Conservation (phyloP, 176 grass and related monocot species). For the Urochloa ruziziensis region DNA sequence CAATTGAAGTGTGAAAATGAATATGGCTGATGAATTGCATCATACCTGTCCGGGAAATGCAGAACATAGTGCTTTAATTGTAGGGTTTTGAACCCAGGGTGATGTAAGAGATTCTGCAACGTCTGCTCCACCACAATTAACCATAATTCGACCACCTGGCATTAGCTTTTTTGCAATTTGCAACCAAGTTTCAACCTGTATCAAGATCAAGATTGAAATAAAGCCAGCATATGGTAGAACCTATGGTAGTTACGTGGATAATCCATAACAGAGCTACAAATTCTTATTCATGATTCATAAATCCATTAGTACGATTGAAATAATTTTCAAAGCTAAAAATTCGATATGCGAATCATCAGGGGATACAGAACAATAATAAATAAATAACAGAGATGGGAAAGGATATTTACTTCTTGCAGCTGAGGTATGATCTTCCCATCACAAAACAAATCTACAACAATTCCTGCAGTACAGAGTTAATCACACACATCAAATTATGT, state of each 20-base stretch:
- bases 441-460: constrained; percentile 89
- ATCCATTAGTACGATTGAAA: neutral
- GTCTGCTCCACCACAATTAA: constrained; percentile 81
- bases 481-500: neutral
- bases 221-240: neutral
- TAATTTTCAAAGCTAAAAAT: neutral
- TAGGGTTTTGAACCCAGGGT: constrained; percentile 69
- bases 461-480: constrained; percentile 46
- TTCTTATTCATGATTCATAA: neutral
- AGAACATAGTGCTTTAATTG: constrained; percentile 69
- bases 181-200: constrained; percentile 78
- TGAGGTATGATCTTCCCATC: constrained; percentile 84
- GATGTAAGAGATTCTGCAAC: constrained; percentile 53
- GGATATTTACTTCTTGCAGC: constrained; percentile 62
- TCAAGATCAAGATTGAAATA: constrained; percentile 23
- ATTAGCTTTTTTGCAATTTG: constrained; percentile 76
- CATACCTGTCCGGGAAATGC: constrained; percentile 80
- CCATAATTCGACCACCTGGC: constrained; percentile 80
- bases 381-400: neutral
- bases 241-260: neutral
- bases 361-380: neutral
- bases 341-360: neutral
- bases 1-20: neutral
- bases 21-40: neutral
- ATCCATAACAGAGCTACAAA: neutral